Evolutionary conservation across 192 early-diverging fungal species (phyloP), one percentile per base, ranked within the genome.

Genomic region (Kickxella alabastrina): DNA sequence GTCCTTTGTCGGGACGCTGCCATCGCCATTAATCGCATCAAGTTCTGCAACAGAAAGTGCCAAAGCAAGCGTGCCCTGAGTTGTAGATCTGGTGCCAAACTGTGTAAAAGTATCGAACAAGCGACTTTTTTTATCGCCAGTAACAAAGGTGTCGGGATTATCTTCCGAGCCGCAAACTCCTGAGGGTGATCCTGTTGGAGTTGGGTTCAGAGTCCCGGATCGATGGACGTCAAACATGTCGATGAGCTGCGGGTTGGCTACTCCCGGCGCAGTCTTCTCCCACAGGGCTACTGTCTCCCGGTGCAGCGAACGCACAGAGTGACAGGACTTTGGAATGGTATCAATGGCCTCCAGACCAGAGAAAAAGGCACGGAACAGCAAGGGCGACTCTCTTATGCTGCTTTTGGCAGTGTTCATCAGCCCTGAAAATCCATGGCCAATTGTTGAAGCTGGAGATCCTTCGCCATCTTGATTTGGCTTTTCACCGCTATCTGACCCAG

Each of bases 21-120:
- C n/a, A n/a, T 26, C 29, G 29, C 59, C 54, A 21, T 62, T 62
- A 13, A 62, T 52, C 5, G 41, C 18, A 37, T 57, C 48, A 9
- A 68, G 59, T 50, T 68, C 66, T 14, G 56, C 66, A 23, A 54
- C 59, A 8, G 66, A 68, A 29, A 68, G 49, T 37, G 61, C 43
- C 25, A 45, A n/a, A 2, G 43, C 43, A 37, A 68, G 37, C 21
- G 54, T 46, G 13, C 54, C 54, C 9, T 56, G 54, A n/a, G 34
- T 34, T 17, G 54, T 46, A 4, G 54, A 56, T 18, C 43, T 32
- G 26, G 43, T 56, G 26, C 43, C 43, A 26, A 56, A 28, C 6
- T 47, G 54, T 34, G 44, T 56, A n/a, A 15, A 26, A n/a, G 43
- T 26, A 26, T 45, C 43, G 27, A 45, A 45, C 25, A 45, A 27